Evolutionary conservation across 2,329 filamentous ascomycete genomes (phyloP), one percentile per base, ranked within the genome.

Genomic region (Fusarium poae): DNA sequence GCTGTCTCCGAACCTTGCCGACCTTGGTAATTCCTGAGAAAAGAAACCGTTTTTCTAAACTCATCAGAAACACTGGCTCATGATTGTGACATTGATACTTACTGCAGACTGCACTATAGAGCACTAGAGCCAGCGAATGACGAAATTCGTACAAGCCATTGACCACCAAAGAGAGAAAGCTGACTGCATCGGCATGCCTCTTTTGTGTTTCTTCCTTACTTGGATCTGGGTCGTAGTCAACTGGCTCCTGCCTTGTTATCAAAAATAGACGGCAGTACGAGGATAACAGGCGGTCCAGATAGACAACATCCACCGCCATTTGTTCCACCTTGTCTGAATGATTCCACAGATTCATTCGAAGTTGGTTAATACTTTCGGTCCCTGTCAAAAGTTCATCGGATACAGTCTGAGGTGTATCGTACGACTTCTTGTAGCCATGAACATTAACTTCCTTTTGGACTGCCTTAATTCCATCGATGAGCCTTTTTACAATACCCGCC

Each of bases 101-200:
- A 48, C 45, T 48, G 45, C 45, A 48, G 45, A 48, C 30, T 48
- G 45, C 45, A 30, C n/a, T 23, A 35, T 48, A 48, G 29, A 48
- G 45, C 15, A 23, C 29, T 27, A 46, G 44, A 34, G 44, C 44
- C 21, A 46, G 16, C 44, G 44, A 34, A n/a, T 27, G 29, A 20
- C 45, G 45, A 35, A 34, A 48, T 35, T 35, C 11, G 15, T 34
- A 48, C n/a, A 48, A 34, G 30, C 30, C n/a, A 35, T 48, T 48
- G 45, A 35, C n/a, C 13, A 48, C 29, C 13, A 32, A 32, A 30
- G 45, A 48, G 45, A 35, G 30, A 13, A 48, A 48, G 45, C 45
- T 48, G 29, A 23, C 45, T 48, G 30, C 30, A 21, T 48, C 45
- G 4, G 23, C 21, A 35, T 48, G 29, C 18, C 45, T 48, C 45